Evolutionary conservation across 1,284 basidiomycete species (phyloP).

Genomic region (Somion occarium): DNA sequence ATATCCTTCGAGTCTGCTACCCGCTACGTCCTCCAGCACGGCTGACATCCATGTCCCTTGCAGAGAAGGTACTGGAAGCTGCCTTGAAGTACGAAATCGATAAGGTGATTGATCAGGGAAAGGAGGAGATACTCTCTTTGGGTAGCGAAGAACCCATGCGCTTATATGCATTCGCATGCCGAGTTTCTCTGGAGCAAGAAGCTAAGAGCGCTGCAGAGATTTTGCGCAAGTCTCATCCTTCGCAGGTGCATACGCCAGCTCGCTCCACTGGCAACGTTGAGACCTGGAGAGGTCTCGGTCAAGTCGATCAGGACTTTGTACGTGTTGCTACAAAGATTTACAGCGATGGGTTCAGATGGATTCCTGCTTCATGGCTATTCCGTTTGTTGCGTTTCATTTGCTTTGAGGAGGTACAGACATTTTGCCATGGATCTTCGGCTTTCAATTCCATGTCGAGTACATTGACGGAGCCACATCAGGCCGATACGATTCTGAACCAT

Average conservation of each 20-base stretch:
- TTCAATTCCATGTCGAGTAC: neutral
- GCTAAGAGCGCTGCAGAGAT: slow-evolving; percentile 8
- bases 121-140: slow-evolving; percentile 11
- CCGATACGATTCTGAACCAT: neutral
- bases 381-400: neutral
- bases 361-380: neutral
- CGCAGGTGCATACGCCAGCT: neutral
- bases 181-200: slow-evolving; percentile 18
- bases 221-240: slow-evolving; percentile 7
- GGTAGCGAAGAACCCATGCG: slow-evolving; percentile 25
- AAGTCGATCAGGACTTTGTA: neutral
- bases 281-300: neutral
- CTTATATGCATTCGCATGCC: slow-evolving; percentile 29
- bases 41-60: neutral
- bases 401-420: neutral
- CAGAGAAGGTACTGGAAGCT: slow-evolving; percentile 14
- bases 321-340: neutral
- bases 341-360: neutral
- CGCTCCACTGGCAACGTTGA: neutral
- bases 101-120: slow-evolving; percentile 5
- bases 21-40: slow-evolving; percentile 9
- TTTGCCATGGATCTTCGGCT: neutral
- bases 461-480: neutral
- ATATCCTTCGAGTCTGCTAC: slow-evolving; percentile 40
- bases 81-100: slow-evolving; percentile 21